A percentile compares a stretch with the other conserved stretches of the same genome.
These are phyloP conservation scores for Hortiboletus flavorubellus DNA, from an alignment of 768 basidiomycete genomes.

Conservation along the genomic window DNA sequence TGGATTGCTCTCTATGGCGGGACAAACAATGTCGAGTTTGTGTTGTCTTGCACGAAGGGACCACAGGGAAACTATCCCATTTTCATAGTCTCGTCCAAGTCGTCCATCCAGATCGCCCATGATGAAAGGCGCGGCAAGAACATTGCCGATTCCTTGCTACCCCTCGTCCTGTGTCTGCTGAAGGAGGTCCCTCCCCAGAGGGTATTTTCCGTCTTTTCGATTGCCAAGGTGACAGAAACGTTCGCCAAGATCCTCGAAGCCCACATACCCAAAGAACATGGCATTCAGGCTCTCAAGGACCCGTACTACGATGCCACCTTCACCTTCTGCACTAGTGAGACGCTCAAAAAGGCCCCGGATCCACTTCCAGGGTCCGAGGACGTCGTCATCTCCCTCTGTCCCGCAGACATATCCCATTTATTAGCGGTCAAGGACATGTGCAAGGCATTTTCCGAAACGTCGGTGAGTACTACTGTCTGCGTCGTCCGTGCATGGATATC, in stretches of 20 bases:
- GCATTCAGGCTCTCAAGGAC: constrained; percentile 24
- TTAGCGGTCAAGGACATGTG: constrained; percentile 43
- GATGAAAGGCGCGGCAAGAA: constrained; percentile 8
- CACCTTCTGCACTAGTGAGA: constrained; percentile 48
- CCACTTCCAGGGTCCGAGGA: constrained; percentile 5
- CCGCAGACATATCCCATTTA: constrained; percentile 32
- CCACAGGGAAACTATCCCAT: constrained; percentile 6
- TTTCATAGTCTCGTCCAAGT: constrained; percentile 17
- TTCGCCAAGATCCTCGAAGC: constrained; percentile 50
- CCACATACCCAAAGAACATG: constrained; percentile 1
- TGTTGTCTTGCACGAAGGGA: constrained; percentile 5
- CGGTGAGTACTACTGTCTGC: constrained; percentile 40
- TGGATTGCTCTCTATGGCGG: constrained; percentile 34
- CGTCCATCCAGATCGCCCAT: constrained; percentile 8
- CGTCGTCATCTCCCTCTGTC: constrained; percentile 29
- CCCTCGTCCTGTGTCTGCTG: constrained; percentile 14
- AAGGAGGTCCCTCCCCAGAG: constrained; percentile 9
- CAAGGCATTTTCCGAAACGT: constrained; percentile 53
- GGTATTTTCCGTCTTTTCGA: constrained; percentile 63
- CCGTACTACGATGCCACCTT: constrained; percentile 66
- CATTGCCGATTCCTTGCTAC: constrained; percentile 3
- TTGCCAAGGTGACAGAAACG: constrained; percentile 39
- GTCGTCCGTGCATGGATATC: background rate
- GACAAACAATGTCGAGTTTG: constrained; percentile 8
- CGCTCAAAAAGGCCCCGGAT: constrained; percentile 27